Percentiles rank a stretch among this genome's conserved stretches.
These are phyloP conservation scores for Calamus simplicifolius DNA, from an alignment of 176 grass and related monocot species.

Conservation along the genomic window DNA sequence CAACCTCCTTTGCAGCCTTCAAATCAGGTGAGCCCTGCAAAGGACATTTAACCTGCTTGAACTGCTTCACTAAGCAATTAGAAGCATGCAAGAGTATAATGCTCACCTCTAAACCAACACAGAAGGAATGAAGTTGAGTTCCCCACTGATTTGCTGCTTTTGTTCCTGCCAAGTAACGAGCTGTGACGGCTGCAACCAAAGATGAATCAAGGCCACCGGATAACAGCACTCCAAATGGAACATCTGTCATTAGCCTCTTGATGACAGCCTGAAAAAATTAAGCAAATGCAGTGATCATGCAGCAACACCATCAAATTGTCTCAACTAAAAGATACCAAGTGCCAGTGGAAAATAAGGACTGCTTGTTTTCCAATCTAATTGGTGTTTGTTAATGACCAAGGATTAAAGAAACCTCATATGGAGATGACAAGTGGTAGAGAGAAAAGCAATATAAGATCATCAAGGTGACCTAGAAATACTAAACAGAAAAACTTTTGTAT, in stretches of 20 bases:
- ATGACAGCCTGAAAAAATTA: conserved; percentile 51
- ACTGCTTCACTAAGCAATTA: neutral
- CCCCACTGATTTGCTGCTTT: conserved; percentile 85
- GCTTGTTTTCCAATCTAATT: no score
- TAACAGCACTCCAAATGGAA: conserved; percentile 81
- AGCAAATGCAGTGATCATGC: neutral
- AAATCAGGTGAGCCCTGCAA: conserved; percentile 85
- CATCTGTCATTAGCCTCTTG: conserved; percentile 97
- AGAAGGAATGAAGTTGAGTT: conserved; percentile 84
- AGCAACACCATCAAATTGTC: no score
- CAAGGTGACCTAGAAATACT: no score
- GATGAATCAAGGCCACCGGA: conserved; percentile 96
- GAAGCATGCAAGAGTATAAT: neutral
- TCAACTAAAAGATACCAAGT: no score
- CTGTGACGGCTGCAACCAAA: conserved; percentile 71
- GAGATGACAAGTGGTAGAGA: no score
- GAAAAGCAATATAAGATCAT: no score
- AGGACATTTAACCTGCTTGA: neutral
- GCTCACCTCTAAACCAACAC: conserved; percentile 80
- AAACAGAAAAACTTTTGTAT: no score
- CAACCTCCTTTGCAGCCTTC: conserved; percentile 81
- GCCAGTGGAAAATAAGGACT: no score
- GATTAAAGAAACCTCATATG: no score
- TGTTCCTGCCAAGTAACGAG: conserved; percentile 74
- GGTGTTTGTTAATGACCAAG: no score